These are phyloP conservation scores for Cinchona pubescens DNA, from an alignment of 257 asterid species.

Conservation along the genomic window DNA sequence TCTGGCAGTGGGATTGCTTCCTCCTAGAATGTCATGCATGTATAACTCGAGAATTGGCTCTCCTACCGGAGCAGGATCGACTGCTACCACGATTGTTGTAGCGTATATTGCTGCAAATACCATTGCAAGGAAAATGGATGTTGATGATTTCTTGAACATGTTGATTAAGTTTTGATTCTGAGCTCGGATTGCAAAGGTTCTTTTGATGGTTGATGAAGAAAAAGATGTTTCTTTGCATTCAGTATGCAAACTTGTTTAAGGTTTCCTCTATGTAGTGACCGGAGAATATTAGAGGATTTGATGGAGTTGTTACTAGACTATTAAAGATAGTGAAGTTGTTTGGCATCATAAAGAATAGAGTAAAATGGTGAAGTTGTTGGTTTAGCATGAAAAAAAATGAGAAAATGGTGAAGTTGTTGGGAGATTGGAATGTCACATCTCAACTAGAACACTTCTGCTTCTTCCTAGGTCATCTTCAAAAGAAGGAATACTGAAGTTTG, in stretches of 20 bases:
- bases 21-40: conserved; percentile 94
- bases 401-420: conserved; percentile 13
- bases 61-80: conserved; percentile 27
- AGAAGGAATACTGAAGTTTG: too few relatives aligned
- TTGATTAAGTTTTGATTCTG: conserved; percentile 2
- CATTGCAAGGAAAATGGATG: conserved; percentile 25
- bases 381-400: neutral
- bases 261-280: conserved; percentile 5
- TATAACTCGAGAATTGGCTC: conserved; percentile 57
- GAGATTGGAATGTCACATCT: neutral
- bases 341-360: neutral
- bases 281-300: conserved; percentile 6
- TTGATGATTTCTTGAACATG: conserved; percentile 38
- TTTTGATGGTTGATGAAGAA: neutral
- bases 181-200: neutral
- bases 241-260: conserved; percentile 7
- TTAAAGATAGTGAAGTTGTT: conserved; percentile 14
- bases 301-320: conserved; percentile 28
- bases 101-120: conserved; percentile 30
- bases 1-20: conserved; percentile 80
- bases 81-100: conserved; percentile 22
- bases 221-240: neutral
- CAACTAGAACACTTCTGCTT: neutral
- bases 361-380: conserved; percentile 17
- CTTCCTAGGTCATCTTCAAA: neutral